phyloP scores from a whole-genome alignment of 164 flowering plant species.

The Annona squamosa region DNA sequence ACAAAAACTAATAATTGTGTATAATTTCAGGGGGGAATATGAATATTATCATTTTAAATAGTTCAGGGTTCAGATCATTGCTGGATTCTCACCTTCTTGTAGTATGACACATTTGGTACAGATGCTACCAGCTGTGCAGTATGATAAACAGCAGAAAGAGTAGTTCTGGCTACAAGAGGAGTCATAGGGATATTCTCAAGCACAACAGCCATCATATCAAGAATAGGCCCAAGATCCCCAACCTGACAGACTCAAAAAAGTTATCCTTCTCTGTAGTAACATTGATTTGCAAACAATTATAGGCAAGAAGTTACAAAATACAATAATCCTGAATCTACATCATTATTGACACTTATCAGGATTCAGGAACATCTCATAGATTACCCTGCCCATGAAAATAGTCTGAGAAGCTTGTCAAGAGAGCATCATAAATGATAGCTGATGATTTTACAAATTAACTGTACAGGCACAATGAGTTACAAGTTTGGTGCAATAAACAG shows the following conservation, averaged over 20 bases:
- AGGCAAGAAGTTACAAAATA: no score
- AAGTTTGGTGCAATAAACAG: no score
- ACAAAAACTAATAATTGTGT: constrained; percentile 6
- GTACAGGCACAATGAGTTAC: no score
- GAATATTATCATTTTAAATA: no score
- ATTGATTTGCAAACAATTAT: background rate
- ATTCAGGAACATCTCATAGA: no score
- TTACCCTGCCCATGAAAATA: no score
- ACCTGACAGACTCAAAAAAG: constrained; percentile 38
- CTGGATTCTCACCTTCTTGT: constrained; percentile 50
- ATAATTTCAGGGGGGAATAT: background rate
- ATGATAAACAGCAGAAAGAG: constrained; percentile 59
- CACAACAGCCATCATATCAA: constrained; percentile 76
- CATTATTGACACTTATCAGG: no score
- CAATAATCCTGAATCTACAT: no score
- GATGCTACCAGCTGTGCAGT: constrained; percentile 55
- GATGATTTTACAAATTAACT: no score
- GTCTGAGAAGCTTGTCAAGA: no score
- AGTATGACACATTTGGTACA: constrained; percentile 55
- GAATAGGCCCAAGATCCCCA: constrained; percentile 84
- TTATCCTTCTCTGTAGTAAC: constrained; percentile 1
- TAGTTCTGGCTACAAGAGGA: constrained; percentile 47
- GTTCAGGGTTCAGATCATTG: no score
- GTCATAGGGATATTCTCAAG: constrained; percentile 56
- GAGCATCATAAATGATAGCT: no score